These are phyloP conservation scores for Hypoxylon sp. DNA, from an alignment of 2,329 filamentous ascomycete species.

Conservation along the genomic window DNA sequence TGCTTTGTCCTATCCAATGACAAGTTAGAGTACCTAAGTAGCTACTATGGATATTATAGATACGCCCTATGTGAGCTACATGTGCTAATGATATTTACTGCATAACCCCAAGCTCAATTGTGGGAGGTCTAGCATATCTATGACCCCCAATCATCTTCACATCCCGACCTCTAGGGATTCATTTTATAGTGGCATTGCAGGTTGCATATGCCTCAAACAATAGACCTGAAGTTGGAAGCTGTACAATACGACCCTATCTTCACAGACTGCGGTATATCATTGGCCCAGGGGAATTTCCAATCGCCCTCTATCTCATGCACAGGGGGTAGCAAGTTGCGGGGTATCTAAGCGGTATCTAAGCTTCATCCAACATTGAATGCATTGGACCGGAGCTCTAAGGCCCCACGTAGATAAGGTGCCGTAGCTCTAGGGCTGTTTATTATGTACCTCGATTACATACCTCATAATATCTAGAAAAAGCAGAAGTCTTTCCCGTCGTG, in stretches of 20 bases:
- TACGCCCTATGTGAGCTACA: not conserved
- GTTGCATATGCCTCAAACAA: conserved; percentile 12
- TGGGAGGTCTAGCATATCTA: not conserved
- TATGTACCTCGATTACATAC: conserved; percentile 26
- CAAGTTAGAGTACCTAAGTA: not conserved
- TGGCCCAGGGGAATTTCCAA: conserved; percentile 9
- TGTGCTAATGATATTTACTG: not conserved
- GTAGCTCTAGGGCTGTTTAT: conserved; percentile 26
- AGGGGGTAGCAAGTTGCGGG: conserved; percentile 27
- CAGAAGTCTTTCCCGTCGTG: conserved; percentile 13
- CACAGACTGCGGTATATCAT: conserved; percentile 9
- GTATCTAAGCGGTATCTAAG: conserved; percentile 5
- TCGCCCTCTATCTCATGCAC: conserved; percentile 15
- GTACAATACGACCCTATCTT: not conserved
- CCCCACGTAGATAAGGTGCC: conserved; percentile 43
- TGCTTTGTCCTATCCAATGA: not conserved
- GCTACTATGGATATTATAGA: not conserved
- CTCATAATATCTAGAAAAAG: not conserved
- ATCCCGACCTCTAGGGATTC: not conserved
- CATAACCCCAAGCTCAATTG: not conserved
- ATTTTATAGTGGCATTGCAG: conserved; percentile 7
- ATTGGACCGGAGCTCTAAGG: conserved; percentile 12
- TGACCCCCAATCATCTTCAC: not conserved
- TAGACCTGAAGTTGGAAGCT: not conserved
- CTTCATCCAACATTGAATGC: conserved; percentile 22